A percentile compares a stretch with the other conserved stretches of the same genome.
phyloP scores from a whole-genome alignment of 495 filamentous ascomycete genomes.

The Pseudoneurospora amorphoporcata region DNA sequence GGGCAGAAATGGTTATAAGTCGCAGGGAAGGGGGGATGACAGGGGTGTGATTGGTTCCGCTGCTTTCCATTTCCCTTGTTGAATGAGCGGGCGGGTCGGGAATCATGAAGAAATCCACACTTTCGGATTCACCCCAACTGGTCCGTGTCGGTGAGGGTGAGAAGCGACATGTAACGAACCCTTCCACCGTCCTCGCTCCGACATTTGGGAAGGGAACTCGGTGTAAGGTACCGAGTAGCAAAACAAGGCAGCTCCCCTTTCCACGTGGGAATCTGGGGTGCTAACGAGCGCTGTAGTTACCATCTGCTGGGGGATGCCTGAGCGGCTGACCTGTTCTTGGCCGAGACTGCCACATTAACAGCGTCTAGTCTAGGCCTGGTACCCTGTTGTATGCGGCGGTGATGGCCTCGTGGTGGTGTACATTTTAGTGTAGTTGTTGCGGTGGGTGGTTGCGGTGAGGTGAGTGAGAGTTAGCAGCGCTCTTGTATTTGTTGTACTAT shows the following conservation, averaged over 20 bases:
- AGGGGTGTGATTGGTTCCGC: background rate
- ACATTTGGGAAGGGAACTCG: background rate
- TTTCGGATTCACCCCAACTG: background rate
- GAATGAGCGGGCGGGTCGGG: background rate
- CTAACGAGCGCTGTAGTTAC: background rate
- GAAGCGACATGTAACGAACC: background rate
- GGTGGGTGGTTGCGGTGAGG: background rate
- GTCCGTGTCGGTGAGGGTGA: background rate
- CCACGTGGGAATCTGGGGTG: background rate
- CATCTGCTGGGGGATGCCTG: background rate
- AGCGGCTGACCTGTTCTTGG: background rate
- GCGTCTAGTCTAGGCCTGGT: background rate
- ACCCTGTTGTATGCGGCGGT: background rate
- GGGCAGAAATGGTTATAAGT: background rate
- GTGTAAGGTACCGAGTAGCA: background rate
- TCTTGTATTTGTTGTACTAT: background rate
- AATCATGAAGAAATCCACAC: background rate
- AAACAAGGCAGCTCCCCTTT: background rate
- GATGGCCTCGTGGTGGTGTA: background rate
- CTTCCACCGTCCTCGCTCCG: background rate
- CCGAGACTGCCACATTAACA: background rate
- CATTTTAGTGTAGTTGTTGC: background rate
- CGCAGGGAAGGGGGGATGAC: background rate
- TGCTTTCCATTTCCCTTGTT: background rate
- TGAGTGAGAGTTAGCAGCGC: background rate